Evolutionary conservation across 192 early-diverging fungal genomes (phyloP), one percentile per base, ranked within the genome.

Genomic region (Pilaira anomala): DNA sequence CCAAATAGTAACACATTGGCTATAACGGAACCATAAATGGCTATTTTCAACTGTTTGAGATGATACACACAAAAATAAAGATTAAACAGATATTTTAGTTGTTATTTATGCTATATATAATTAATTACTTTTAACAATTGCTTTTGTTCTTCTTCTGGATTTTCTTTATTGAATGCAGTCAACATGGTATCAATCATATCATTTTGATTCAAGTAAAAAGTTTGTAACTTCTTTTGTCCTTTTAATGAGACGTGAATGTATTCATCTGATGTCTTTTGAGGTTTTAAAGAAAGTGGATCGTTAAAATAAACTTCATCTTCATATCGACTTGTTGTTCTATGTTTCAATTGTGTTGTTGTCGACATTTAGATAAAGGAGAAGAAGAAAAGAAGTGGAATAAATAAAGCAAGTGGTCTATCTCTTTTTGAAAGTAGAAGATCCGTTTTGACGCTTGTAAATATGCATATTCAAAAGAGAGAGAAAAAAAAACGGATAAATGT

Each of bases 161-260:
- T 66, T 64, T 68, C 49, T 44, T 73, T 52, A 19, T 69, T 69
- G 22, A 74, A 62, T 21, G 88, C 83, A 7, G 78, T 73, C 33
- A 95, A 70, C 42, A 92, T 83, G 50, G 82, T 78, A 50, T 90
- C 78, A 68, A 95, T 95, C 42, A 88, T 78, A 48, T 90, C 84
- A 65, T 96, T 94, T 65, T 96, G 94, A 33, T 79, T 68, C 52
- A 86, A 65, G 72, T 96, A 96, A 63, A 93, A 96, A 22, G 77
- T 70, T 36, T 74, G 77, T n/a, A 90, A 67, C 55, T 80, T 75
- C 30, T 77, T 78, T 53, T 72, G 75, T 4, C 71, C 75, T 4
- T 73, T 66, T 29, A 36, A 48, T 14, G 82, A 66, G 29, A 78
- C 76, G 13, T 49, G 50, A 3, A 85, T 78, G 44, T 85, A 80